Percentiles rank a stretch among this genome's conserved stretches.
Evolutionary conservation across 495 filamentous ascomycete species (phyloP).

Genomic region (Xylaria curta): DNA sequence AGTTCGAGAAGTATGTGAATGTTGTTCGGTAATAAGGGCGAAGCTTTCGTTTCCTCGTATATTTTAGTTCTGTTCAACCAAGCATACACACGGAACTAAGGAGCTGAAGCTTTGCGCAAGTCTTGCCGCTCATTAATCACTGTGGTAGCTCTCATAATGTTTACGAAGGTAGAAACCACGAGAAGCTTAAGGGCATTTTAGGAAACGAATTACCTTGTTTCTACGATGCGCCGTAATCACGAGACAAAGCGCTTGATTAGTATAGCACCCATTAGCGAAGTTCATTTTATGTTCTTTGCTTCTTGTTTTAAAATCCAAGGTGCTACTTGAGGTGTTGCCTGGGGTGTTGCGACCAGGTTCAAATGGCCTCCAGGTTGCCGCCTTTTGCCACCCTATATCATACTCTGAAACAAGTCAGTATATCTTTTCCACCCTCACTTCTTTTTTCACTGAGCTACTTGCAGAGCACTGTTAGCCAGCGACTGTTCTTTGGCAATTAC

Average conservation of each 20-base stretch:
- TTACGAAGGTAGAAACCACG: background rate
- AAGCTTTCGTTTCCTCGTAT: no score
- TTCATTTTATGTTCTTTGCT: background rate
- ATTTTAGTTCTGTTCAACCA: no score
- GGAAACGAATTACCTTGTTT: background rate
- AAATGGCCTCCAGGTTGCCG: background rate
- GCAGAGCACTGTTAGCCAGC: background rate
- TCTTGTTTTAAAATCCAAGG: background rate
- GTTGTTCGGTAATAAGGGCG: no score
- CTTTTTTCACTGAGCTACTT: background rate
- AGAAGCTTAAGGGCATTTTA: background rate
- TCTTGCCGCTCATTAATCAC: no score
- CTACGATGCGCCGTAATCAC: background rate
- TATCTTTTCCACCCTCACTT: background rate
- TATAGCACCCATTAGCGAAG: background rate
- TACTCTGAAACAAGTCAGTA: background rate
- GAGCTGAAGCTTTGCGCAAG: no score
- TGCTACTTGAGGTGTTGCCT: background rate
- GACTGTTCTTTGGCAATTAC: background rate
- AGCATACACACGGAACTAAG: no score
- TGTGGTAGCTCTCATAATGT: no score
- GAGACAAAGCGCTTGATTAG: background rate
- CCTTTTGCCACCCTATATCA: conserved; percentile 1
- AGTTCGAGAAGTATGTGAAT: background rate
- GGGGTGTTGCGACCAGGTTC: background rate